Percentiles rank a stretch among this genome's conserved stretches.
Evolutionary conservation across 257 asterid species (phyloP).

Genomic region (Primulina tabacum): DNA sequence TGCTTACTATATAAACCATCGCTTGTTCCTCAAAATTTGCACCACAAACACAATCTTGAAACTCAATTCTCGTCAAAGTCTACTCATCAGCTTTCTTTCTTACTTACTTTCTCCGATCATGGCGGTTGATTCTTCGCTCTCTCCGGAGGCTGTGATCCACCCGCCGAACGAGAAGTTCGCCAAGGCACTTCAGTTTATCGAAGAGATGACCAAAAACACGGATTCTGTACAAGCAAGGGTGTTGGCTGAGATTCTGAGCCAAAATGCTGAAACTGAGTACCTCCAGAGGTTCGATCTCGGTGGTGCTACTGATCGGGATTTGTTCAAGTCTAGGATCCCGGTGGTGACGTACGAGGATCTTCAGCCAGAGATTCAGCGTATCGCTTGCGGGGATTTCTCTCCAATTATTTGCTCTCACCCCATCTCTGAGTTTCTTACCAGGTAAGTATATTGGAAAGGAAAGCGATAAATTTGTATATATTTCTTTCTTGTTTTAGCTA

Average conservation of each 20-base stretch:
- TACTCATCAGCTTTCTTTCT: background rate
- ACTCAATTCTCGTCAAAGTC: background rate
- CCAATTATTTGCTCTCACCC: conserved; percentile 68
- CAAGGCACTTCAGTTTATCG: conserved; percentile 56
- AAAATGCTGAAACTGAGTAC: conserved; percentile 64
- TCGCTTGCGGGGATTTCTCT: conserved; percentile 76
- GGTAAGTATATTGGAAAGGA: conserved; percentile 33
- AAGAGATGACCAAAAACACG: conserved; percentile 49
- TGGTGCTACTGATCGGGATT: conserved; percentile 57
- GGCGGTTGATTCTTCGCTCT: conserved; percentile 40
- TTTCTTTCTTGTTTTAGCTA: background rate
- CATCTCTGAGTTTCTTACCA: conserved; percentile 79
- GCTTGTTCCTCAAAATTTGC: conserved; percentile 8
- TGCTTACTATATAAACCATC: conserved; percentile 22
- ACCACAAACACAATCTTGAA: conserved; percentile 1
- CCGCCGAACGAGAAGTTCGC: conserved; percentile 53
- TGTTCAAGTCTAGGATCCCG: conserved; percentile 69
- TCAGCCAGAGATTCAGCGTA: conserved; percentile 66
- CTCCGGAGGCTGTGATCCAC: conserved; percentile 33
- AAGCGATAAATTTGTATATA: background rate
- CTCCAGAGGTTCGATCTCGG: conserved; percentile 39
- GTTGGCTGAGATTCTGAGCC: conserved; percentile 51
- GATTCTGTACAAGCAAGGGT: conserved; percentile 56
- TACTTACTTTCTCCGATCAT: conserved; percentile 20
- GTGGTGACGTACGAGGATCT: conserved; percentile 69